Conservation (phyloP, 208 protist genomes). For the Tritrichomonas musculus region DNA sequence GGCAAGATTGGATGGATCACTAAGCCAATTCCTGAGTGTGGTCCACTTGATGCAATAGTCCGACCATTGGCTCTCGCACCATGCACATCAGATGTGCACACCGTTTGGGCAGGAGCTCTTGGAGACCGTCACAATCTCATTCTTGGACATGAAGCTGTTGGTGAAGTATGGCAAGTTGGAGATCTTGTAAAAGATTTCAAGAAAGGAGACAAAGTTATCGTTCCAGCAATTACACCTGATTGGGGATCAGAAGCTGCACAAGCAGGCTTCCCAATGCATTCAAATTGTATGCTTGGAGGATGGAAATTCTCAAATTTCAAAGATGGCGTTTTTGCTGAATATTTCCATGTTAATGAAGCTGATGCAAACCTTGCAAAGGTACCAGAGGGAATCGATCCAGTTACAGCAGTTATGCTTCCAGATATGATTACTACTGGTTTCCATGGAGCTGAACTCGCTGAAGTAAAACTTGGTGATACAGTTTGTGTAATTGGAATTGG, state of each 20-base stretch:
- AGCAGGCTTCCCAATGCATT: neutral
- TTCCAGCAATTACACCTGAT: slow-evolving; percentile 31
- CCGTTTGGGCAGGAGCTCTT: slow-evolving; percentile 7
- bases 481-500: slow-evolving; percentile 14
- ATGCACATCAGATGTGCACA: slow-evolving; percentile 28
- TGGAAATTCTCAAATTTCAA: slow-evolving; percentile 34
- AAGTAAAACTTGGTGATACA: neutral
- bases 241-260: neutral
- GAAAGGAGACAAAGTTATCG: slow-evolving; percentile 10
- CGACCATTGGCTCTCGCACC: neutral
- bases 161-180: neutral
- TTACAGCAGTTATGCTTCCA: neutral
- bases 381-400: neutral
- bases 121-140: neutral
- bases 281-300: neutral
- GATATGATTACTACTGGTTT: slow-evolving; percentile 30
- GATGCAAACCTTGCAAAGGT: neutral
- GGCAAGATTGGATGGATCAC: neutral
- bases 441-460: slow-evolving; percentile 19
- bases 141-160: slow-evolving; percentile 14
- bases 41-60: neutral
- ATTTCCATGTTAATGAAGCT: slow-evolving; percentile 13
- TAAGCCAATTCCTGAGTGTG: neutral
- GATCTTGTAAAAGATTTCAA: neutral
- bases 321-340: slow-evolving; percentile 19